Evolutionary conservation across 371 early-diverging fungal species (phyloP), one percentile per base, ranked within the genome.

Genomic region (Capillidium rhysosporum): DNA sequence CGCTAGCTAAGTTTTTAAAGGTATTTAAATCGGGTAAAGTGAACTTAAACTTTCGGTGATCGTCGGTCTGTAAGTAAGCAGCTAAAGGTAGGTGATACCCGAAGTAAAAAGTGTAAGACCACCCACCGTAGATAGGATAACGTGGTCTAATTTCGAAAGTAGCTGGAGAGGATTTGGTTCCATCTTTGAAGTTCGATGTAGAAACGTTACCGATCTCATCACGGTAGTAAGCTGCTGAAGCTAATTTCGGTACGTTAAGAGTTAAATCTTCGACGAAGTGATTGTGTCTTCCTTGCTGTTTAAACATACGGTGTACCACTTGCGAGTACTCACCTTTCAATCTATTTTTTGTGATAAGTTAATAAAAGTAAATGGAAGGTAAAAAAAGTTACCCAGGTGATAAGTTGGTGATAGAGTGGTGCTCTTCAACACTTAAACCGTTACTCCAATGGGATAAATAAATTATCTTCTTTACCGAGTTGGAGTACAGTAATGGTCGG

Each of bases 141-240:
- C 96, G 79, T 23, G 96, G 95, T 31, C 61, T 60, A 20, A 95
- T 65, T 39, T 80, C 71, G 57, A 97, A 65, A 1, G 82, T 59
- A 16, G 76, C 63, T 7, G 34, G 34, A 34, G 4, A 12, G 12
- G 59, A 55, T 12, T 69, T 59, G 0, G 54, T 52, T 25, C 75
- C 77, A 18, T 68, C 56, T 16, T 62, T 57, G 63, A 84, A 69
- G 46, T 71, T 55, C 12, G 95, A 92, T 14, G 98, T 95, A 2
- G 94, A 92, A 24, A 98, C 92, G 64, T 98, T 94, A 31, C 98
- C 98, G 57, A 93, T 86, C 49, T 83, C 84, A 66, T 98, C 98
- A 25, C 85, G 78, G 63, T 73, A 92, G 63, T 87, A 93, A 45
- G 86, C 72, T 52, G 87, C 76, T 23, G 69, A 60, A 14, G 86